These are phyloP conservation scores for Rosa lucieae DNA, from an alignment of 306 rosid genomes.

Conservation along the genomic window DNA sequence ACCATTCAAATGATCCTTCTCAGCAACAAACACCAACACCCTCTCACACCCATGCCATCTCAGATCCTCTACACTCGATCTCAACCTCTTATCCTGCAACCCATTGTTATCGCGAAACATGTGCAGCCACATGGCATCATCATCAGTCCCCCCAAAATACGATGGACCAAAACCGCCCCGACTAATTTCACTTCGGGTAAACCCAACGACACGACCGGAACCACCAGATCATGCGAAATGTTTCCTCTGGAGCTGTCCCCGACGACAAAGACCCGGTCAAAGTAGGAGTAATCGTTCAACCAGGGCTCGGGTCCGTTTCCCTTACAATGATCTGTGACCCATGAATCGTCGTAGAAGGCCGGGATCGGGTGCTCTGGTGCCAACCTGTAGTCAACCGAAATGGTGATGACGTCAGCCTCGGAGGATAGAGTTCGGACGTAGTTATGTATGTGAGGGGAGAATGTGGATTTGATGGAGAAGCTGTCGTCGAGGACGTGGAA, in stretches of 20 bases:
- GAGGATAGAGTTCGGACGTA: constrained; percentile 17
- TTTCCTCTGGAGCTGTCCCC: constrained; percentile 56
- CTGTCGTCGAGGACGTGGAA: constrained; percentile 43
- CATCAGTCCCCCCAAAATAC: constrained; percentile 34
- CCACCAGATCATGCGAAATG: constrained; percentile 23
- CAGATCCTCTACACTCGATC: constrained; percentile 46
- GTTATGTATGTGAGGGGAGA: constrained; percentile 25
- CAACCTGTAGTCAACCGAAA: constrained; percentile 42
- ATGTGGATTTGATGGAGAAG: constrained; percentile 41
- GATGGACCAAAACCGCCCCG: constrained; percentile 42
- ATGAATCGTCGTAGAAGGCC: constrained; percentile 40
- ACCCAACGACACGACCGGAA: constrained; percentile 21
- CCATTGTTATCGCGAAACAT: constrained; percentile 41
- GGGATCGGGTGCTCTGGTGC: constrained; percentile 37
- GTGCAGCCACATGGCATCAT: constrained; percentile 48
- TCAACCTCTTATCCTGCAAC: constrained; percentile 33
- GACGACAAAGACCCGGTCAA: constrained; percentile 26
- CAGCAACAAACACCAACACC: constrained; percentile 46
- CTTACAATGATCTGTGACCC: constrained; percentile 36
- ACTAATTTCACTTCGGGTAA: constrained; percentile 22
- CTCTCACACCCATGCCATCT: constrained; percentile 34
- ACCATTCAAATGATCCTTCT: constrained; percentile 40
- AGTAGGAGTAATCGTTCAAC: constrained; percentile 36
- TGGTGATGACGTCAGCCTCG: constrained; percentile 26
- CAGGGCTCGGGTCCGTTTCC: constrained; percentile 43